These are phyloP conservation scores for Tremellales sp. DNA, from an alignment of 1,284 basidiomycete species.

Conservation along the genomic window DNA sequence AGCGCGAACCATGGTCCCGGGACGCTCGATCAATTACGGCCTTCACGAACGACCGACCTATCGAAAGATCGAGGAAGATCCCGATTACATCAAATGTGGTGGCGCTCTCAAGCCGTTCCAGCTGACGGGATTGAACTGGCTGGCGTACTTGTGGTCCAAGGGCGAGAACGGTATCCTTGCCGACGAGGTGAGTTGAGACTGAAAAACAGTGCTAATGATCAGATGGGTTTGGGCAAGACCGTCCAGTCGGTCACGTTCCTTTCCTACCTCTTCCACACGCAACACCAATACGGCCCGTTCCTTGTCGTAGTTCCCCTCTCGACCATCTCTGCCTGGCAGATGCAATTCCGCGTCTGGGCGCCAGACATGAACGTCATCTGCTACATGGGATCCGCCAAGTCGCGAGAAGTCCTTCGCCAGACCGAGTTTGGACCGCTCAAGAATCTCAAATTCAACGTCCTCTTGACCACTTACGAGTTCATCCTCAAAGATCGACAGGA, in stretches of 20 bases:
- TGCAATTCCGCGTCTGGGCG: constrained; percentile 91
- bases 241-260: constrained; percentile 96
- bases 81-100: constrained; percentile 79
- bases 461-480: constrained; percentile 96
- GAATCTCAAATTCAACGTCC: constrained; percentile 88
- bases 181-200: constrained; percentile 62
- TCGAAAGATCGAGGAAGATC: constrained; percentile 83
- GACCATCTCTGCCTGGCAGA: constrained; percentile 97
- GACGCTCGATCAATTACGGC: constrained; percentile 71
- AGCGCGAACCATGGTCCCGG: constrained; percentile 76
- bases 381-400: constrained; percentile 86
- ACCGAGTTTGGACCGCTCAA: constrained; percentile 85
- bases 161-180: constrained; percentile 96
- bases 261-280: constrained; percentile 90
- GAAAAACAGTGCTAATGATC: constrained; percentile 5
- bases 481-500: constrained; percentile 87
- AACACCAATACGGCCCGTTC: constrained; percentile 94
- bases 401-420: constrained; percentile 85
- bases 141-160: constrained; percentile 91
- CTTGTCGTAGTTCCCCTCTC: constrained; percentile 97
- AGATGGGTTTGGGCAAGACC: constrained; percentile 97
- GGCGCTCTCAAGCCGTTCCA: constrained; percentile 97
- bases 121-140: constrained; percentile 96
- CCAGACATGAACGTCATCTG: constrained; percentile 96
- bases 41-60: constrained; percentile 73